phyloP scores from a whole-genome alignment of 2,329 filamentous ascomycete species.

The Fusarium liriodendri region DNA sequence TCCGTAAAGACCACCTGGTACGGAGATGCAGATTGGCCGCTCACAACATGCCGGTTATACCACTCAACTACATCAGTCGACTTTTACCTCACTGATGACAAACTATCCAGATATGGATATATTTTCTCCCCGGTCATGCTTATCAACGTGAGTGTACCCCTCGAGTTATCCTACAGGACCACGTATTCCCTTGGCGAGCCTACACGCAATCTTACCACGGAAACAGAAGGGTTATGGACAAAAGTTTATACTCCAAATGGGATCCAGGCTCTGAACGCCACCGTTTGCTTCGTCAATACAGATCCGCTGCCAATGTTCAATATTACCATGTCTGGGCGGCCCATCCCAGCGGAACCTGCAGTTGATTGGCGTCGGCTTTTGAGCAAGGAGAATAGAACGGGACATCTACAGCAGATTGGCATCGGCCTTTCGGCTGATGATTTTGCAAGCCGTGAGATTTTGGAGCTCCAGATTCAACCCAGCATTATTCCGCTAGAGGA shows the following conservation, averaged over 20 bases:
- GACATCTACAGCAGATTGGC: not conserved
- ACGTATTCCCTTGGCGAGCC: rapidly evolving
- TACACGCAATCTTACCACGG: not conserved
- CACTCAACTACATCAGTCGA: not conserved
- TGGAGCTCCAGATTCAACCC: not conserved
- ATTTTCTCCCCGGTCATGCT: not conserved
- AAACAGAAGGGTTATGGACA: not conserved
- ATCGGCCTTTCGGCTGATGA: not conserved
- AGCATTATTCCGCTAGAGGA: not conserved
- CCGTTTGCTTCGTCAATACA: not conserved
- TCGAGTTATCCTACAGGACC: not conserved
- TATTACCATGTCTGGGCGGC: not conserved
- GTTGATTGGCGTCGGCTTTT: not conserved
- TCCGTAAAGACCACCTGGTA: not conserved
- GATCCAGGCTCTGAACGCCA: not conserved
- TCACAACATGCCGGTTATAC: not conserved
- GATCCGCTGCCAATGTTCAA: not conserved
- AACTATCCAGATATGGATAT: not conserved
- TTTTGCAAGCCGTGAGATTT: not conserved
- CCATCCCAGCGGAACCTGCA: not conserved
- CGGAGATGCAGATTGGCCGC: not conserved
- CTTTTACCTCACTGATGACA: not conserved
- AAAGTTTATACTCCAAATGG: not conserved
- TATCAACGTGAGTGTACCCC: not conserved
- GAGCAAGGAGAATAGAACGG: not conserved